Evolutionary conservation across 768 basidiomycete species (phyloP), one percentile per base, ranked within the genome.

Genomic region (Russula vinacea): DNA sequence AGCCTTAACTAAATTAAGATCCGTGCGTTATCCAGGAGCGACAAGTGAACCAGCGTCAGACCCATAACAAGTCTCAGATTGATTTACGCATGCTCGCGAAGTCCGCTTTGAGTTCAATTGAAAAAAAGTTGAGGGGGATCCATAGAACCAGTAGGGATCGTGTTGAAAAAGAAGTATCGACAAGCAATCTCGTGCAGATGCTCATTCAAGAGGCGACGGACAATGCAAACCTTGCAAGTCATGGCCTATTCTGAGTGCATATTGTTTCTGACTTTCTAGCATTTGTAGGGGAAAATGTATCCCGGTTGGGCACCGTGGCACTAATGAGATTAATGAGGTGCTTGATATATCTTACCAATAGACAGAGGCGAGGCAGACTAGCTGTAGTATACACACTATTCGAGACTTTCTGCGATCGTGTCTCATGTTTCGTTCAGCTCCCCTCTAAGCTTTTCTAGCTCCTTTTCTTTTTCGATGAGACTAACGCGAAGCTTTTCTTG

Each of bases 161-260:
- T 13, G 76, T 73, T 2, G 77, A 78, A 52, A 76, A 75, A 62
- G 78, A 80, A 59, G 83, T 83, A 22, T 85, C 90, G 35, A 91
- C 90, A 22, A 88, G 85, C 64, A 94, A 92, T 76, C 80, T 98
- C 55, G 97, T 98, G 62, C 92, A 98, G 72, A 81, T 88, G 71
- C 78, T 98, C 60, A 95, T 98, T 62, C 88, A 92, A 70, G 92
- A 97, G 73, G 92, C 97, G 17, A 91, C 84, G 3, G 85, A 87
- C 74, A 70, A 76, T 2, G 74, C 73, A 24, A 94, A 97, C 71
- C 74, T 99, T 75, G 88, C 84, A 58, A 70, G 84, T 74, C 10
- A 3, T 19, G 47, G 33, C 11, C 22, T 40, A 22, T 58, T 29
- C 35, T 10, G 49, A 17, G 39, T 35, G 45, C 1, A 39, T 39